phyloP scores from a whole-genome alignment of 148 eudicot species.

The Rhododendron williamsianum region DNA sequence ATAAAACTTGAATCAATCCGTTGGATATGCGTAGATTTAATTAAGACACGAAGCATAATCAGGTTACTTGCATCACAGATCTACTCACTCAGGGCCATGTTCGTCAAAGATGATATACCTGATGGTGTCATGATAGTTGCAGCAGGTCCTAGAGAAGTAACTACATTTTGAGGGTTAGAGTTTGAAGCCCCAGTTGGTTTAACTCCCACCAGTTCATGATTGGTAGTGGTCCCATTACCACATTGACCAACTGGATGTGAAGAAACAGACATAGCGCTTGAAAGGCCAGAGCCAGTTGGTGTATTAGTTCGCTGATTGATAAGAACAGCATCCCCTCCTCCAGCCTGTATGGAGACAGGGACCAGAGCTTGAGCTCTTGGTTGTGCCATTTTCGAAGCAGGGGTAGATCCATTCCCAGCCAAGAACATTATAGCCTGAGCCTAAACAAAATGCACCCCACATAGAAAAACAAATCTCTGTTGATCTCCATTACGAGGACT shows the following conservation, averaged over 20 bases:
- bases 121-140: constrained; percentile 36
- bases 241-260: not conserved
- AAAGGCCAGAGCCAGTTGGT: constrained; percentile 26
- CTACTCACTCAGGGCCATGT: not conserved
- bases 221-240: constrained; percentile 15
- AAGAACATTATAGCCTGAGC: constrained; percentile 67
- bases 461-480: not conserved
- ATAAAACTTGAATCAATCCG: not conserved
- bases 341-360: constrained; percentile 19
- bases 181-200: constrained; percentile 21
- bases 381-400: constrained; percentile 17
- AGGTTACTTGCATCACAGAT: not conserved
- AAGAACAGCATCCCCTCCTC: constrained; percentile 20
- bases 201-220: constrained; percentile 21
- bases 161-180: constrained; percentile 16
- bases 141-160: constrained; percentile 29
- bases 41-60: not conserved
- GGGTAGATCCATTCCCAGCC: constrained; percentile 42
- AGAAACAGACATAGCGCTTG: constrained; percentile 34
- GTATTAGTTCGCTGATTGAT: constrained; percentile 18
- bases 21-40: not conserved
- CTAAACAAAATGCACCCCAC: constrained; percentile 20
- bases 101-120: constrained; percentile 26
- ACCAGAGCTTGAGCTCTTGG: constrained; percentile 29
- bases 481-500: not conserved